Conservation (phyloP, 2,329 filamentous ascomycete genomes). For the Chrysoporthe deuterocubensis region DNA sequence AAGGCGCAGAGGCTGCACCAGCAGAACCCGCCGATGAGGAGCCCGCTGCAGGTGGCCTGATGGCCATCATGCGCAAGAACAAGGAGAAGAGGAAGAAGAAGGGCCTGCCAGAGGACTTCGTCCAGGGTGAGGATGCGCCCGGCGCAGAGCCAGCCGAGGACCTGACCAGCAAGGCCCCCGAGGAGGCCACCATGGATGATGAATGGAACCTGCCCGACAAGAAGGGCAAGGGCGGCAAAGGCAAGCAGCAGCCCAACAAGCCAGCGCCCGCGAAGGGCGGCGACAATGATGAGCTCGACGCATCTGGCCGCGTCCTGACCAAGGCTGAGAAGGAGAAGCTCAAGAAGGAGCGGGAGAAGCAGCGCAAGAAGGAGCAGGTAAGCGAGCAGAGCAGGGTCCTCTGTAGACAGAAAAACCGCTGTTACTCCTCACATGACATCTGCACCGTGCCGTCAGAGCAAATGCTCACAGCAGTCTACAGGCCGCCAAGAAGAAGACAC, state of each 20-base stretch:
- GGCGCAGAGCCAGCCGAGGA: constrained; percentile 44
- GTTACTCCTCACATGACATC: neutral
- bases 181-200: constrained; percentile 82
- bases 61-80: constrained; percentile 81
- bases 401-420: constrained; percentile 5
- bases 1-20: constrained; percentile 54
- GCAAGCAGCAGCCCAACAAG: constrained; percentile 51
- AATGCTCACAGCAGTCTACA: constrained; percentile 38
- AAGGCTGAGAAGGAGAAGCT: constrained; percentile 99
- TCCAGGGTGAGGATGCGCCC: constrained; percentile 68
- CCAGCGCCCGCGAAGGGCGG: constrained; percentile 44
- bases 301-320: constrained; percentile 75
- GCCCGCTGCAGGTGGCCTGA: constrained; percentile 64
- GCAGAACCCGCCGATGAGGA: constrained; percentile 56
- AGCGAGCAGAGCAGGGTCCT: no score
- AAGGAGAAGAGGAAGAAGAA: constrained; percentile 91
- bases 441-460: neutral
- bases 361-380: constrained; percentile 97
- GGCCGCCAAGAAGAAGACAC: constrained; percentile 84
- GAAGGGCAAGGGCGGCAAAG: constrained; percentile 65
- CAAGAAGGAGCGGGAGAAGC: constrained; percentile 98
- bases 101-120: constrained; percentile 72
- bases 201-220: constrained; percentile 85
- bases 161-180: constrained; percentile 68
- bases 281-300: constrained; percentile 57